Base-by-base conservation (phyloP, 352 stramenopile species). In the Pythium aristosporum region DNA sequence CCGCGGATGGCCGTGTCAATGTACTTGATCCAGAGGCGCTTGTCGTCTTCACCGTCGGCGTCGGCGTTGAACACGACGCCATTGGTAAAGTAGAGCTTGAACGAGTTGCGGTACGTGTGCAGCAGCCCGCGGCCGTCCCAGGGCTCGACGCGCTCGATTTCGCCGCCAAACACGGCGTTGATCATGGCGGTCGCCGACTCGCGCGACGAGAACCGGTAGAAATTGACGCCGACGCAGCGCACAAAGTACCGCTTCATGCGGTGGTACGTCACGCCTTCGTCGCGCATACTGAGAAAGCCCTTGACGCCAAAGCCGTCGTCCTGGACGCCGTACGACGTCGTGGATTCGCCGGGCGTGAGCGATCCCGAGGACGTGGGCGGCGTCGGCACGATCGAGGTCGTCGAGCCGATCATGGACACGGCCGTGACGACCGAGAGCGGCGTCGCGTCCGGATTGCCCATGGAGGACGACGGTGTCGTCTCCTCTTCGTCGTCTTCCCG, bases 161-260 rank as follows among this genome's bases (percentile, higher is more conserved):
- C 85, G 44, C 77, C 82, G 65, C 73, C 82, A 43, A 89, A 89
- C 20, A 80, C 52, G 12, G 82, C 85, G n/a, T 82, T 73, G 53
- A 87, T 77, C 59, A 89, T 73, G 18, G 71, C 60, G 37, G 71
- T 82, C 32, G 82, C 79, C n/a, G 72, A 72, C 51, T 91, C 82
- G 12, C 82, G 79, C 43, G 80, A 85, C 54, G 78, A 77, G 57
- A 91, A 94, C 12, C 85, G 79, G 34, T 62, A 87, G 65, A 94
- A 90, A 60, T 91, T 91, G 43, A 92, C 75, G 9, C 85, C 85
- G n/a, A 90, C 79, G 53, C 80, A 87, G 47, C 81, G 82, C 61
- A 82, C 91, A 69, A 87, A 94, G 69, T 85, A 94, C 28, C 82
- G 82, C 66, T 90, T 92, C 85, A 94, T 94, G 65, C 85, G 85